These are phyloP conservation scores for Amanita rubescens DNA, from an alignment of 768 basidiomycete genomes.

Conservation along the genomic window DNA sequence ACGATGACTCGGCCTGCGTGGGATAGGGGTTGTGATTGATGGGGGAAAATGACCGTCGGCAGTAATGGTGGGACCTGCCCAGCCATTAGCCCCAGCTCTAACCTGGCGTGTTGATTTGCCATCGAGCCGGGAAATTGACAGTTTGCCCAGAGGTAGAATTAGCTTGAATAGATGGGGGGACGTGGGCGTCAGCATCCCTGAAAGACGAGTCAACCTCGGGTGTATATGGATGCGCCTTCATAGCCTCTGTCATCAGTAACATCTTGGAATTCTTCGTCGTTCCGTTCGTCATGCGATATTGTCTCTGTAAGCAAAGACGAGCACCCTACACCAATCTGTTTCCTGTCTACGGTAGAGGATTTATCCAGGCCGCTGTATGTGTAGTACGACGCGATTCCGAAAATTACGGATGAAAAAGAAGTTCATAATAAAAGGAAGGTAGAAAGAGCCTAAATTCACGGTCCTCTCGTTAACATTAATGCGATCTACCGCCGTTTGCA, in stretches of 20 bases:
- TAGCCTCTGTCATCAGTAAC: neutral
- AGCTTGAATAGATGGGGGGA: slow-evolving; percentile 60
- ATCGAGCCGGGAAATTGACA: slow-evolving; percentile 15
- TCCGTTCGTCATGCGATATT: neutral
- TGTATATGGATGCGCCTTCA: neutral
- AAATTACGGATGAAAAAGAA: neutral
- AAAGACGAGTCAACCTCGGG: neutral
- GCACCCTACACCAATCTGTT: too few species aligned
- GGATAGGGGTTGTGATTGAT: slow-evolving; percentile 60
- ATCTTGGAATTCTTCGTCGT: slow-evolving; percentile 15
- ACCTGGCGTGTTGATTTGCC: slow-evolving; percentile 9
- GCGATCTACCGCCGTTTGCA: too few species aligned
- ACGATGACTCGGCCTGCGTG: slow-evolving; percentile 54
- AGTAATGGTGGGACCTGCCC: too few species aligned
- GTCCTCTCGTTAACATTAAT: too few species aligned
- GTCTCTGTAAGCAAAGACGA: too few species aligned
- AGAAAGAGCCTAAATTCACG: too few species aligned
- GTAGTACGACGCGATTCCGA: neutral
- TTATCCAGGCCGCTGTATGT: too few species aligned
- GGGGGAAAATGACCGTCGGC: slow-evolving; percentile 59
- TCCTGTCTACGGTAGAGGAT: too few species aligned
- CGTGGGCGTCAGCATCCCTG: slow-evolving; percentile 57
- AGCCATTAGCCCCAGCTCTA: slow-evolving; percentile 2
- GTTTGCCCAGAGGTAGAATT: slow-evolving; percentile 40
- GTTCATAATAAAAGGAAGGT: neutral